Evolutionary conservation across 768 basidiomycete species (phyloP).

Genomic region (Fomitopsis serialis): DNA sequence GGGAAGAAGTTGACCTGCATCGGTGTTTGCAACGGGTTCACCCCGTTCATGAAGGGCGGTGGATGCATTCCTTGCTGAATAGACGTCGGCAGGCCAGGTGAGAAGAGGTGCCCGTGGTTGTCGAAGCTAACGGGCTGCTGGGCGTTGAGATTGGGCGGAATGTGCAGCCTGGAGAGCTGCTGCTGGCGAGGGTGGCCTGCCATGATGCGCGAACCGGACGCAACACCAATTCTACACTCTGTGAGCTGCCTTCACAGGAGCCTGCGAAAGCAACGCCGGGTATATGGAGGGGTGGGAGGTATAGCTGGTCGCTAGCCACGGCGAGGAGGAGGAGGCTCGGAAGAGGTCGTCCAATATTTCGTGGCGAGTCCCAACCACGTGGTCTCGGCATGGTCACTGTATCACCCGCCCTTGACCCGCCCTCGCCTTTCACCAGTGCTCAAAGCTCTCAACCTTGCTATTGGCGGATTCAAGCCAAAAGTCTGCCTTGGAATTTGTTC

Average conservation of each 20-base stretch:
- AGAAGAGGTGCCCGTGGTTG: constrained; percentile 46
- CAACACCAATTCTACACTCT: not conserved
- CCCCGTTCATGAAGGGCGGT: constrained; percentile 36
- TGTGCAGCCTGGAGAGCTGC: constrained; percentile 49
- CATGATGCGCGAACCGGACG: constrained; percentile 5
- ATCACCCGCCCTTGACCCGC: too few species aligned
- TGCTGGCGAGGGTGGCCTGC: constrained; percentile 35
- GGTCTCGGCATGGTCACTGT: too few species aligned
- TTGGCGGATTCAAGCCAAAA: too few species aligned
- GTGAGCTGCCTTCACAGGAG: not conserved
- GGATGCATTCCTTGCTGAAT: constrained; percentile 56
- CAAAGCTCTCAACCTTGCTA: too few species aligned
- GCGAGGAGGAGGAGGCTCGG: not conserved
- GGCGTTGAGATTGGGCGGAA: constrained; percentile 46
- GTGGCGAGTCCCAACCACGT: not conserved
- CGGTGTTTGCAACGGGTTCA: constrained; percentile 56
- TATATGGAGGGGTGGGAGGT: not conserved
- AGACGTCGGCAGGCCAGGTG: constrained; percentile 59
- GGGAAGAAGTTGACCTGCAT: constrained; percentile 62
- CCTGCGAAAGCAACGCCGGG: not conserved
- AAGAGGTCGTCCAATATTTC: not conserved
- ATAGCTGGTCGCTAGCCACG: not conserved
- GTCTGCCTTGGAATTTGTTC: too few species aligned
- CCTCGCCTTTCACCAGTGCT: too few species aligned
- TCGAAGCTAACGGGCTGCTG: constrained; percentile 51